Percentiles rank a stretch among this genome's conserved stretches.
These are phyloP conservation scores for Tagetes erecta DNA, from an alignment of 129 eudicot species.

Conservation along the genomic window DNA sequence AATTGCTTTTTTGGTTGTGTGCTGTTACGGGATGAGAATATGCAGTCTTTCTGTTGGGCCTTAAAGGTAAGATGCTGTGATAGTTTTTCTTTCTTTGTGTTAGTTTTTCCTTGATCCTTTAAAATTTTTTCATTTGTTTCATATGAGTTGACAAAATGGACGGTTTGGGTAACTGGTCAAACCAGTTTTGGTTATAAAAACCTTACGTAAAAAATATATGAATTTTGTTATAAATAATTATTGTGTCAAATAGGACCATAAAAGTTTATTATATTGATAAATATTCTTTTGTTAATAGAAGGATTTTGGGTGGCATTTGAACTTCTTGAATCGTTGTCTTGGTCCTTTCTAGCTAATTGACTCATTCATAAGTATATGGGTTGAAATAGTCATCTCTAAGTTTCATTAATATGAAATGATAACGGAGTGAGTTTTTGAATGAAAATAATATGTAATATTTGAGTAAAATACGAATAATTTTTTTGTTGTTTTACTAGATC, in stretches of 20 bases:
- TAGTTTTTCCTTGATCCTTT: constrained; percentile 16
- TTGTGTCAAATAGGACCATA: background rate
- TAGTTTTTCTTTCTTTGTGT: background rate
- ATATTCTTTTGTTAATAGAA: background rate
- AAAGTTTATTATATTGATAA: background rate
- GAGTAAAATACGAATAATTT: background rate
- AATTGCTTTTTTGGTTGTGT: constrained; percentile 73
- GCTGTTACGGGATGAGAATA: constrained; percentile 75
- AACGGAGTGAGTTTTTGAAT: constrained; percentile 6
- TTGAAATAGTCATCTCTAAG: background rate
- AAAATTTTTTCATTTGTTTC: background rate
- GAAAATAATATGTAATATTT: background rate
- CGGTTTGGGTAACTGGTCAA: background rate
- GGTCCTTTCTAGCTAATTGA: background rate
- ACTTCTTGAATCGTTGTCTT: background rate
- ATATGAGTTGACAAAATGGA: background rate
- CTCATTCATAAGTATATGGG: background rate
- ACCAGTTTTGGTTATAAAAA: background rate
- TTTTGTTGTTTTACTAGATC: background rate
- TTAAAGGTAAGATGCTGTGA: constrained; percentile 58
- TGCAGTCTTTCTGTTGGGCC: constrained; percentile 81
- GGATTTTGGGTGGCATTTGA: background rate
- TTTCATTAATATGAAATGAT: background rate
- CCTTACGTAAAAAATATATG: background rate
- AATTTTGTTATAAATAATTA: background rate